A percentile compares a stretch with the other conserved stretches of the same genome.
phyloP scores from a whole-genome alignment of 2,329 filamentous ascomycete species.

The Botrytis medusae region DNA sequence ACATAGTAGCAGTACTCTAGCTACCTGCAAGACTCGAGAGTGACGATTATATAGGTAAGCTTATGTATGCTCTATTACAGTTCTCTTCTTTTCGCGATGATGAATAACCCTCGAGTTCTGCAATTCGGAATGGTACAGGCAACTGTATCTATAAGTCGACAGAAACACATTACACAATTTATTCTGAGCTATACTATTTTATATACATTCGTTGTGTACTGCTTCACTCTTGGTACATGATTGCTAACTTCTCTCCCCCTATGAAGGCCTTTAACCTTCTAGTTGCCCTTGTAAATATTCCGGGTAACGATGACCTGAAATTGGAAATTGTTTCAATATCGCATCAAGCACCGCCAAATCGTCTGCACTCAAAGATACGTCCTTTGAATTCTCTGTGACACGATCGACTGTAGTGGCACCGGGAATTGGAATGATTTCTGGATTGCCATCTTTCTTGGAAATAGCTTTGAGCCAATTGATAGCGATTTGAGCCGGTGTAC shows the following conservation, averaged over 20 bases:
- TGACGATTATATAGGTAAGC: slow-evolving; percentile 7
- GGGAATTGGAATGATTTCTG: slow-evolving; percentile 62
- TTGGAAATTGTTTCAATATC: slow-evolving; percentile 49
- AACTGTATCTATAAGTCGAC: slow-evolving; percentile 32
- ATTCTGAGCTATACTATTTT: slow-evolving; percentile 10
- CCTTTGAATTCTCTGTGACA: slow-evolving; percentile 59
- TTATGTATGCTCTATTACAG: background rate
- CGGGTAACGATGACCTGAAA: slow-evolving; percentile 51
- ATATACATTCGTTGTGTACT: background rate
- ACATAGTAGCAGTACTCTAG: background rate
- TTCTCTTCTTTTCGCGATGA: slow-evolving; percentile 26
- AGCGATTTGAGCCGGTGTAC: slow-evolving; percentile 63
- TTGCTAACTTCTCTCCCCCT: background rate
- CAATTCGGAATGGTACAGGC: slow-evolving; percentile 36
- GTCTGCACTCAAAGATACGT: slow-evolving; percentile 49
- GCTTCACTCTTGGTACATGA: background rate
- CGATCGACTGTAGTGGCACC: slow-evolving; percentile 58
- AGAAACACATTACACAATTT: slow-evolving; percentile 36
- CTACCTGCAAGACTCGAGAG: background rate
- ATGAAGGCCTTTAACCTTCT: background rate
- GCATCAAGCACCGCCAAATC: slow-evolving; percentile 53
- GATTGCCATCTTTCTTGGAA: slow-evolving; percentile 36
- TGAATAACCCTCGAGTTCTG: slow-evolving; percentile 38
- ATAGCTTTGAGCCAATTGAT: slow-evolving; percentile 53
- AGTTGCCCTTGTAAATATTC: background rate